Percentiles rank a stretch among this genome's conserved stretches.
phyloP scores from a whole-genome alignment of 345 rosid species.

The Stellera chamaejasme region DNA sequence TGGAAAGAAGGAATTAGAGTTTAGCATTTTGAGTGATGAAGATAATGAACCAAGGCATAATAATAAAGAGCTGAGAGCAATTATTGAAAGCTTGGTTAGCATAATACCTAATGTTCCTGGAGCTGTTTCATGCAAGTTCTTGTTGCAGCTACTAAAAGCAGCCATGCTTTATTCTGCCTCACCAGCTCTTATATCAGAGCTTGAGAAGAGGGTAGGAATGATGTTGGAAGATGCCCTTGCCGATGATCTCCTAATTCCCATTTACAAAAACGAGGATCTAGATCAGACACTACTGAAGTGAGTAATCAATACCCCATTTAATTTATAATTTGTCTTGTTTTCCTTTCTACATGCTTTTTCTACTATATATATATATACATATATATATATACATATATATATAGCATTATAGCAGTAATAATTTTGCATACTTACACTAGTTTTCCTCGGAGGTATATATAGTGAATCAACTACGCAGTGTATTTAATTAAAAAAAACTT shows the following conservation, averaged over 20 bases:
- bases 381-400: too few relatives aligned
- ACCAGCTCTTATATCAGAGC: slow-evolving; percentile 66
- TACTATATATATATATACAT: too few relatives aligned
- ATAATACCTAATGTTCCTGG: slow-evolving; percentile 52
- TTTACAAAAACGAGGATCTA: slow-evolving; percentile 46
- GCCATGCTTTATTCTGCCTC: slow-evolving; percentile 64
- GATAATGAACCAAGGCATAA: slow-evolving; percentile 29
- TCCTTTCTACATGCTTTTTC: too few relatives aligned
- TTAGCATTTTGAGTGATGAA: slow-evolving; percentile 28
- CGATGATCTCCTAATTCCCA: slow-evolving; percentile 72
- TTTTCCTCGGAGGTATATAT: too few relatives aligned
- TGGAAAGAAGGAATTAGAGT: slow-evolving; percentile 56
- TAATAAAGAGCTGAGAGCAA: slow-evolving; percentile 41
- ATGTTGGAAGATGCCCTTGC: slow-evolving; percentile 56
- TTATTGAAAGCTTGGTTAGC: slow-evolving; percentile 67
- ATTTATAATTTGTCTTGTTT: too few relatives aligned
- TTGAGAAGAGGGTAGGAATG: slow-evolving; percentile 64
- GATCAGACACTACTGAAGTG: slow-evolving; percentile 30
- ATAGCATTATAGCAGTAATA: background rate
- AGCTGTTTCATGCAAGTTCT: slow-evolving; percentile 62
- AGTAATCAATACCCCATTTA: slow-evolving; percentile 15
- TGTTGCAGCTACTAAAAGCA: slow-evolving; percentile 62
- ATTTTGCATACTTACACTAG: background rate
- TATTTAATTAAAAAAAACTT: too few relatives aligned
- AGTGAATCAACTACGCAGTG: too few relatives aligned